Evolutionary conservation across 495 filamentous ascomycete genomes (phyloP).

Genomic region (Aspergillus indologenus): DNA sequence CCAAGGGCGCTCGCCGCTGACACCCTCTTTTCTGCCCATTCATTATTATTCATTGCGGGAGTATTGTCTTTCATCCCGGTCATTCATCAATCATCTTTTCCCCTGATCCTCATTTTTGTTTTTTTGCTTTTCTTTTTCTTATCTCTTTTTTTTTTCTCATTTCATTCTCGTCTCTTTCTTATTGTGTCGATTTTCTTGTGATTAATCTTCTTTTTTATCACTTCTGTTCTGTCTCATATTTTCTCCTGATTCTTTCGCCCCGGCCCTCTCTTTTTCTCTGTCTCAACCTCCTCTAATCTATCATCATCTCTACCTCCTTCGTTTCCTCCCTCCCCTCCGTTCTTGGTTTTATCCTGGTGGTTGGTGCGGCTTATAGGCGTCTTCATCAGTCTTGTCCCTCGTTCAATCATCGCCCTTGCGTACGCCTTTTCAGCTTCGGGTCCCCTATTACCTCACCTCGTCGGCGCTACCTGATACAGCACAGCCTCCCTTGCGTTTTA

Average conservation of each 20-base stretch:
- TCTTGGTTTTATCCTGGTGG: neutral
- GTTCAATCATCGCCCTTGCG: neutral
- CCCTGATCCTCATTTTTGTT: neutral
- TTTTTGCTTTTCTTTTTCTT: neutral
- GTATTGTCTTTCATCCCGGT: neutral
- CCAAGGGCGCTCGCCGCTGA: neutral
- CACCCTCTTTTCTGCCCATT: neutral
- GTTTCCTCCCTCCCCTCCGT: neutral
- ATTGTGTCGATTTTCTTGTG: neutral
- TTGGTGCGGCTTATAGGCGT: neutral
- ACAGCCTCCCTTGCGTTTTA: slow-evolving; percentile 1
- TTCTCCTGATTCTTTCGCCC: neutral
- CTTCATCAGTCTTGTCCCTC: neutral
- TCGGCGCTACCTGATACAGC: neutral
- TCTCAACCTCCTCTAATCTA: neutral
- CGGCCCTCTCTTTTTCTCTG: neutral
- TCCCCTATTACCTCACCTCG: slow-evolving; percentile 1
- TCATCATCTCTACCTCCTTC: neutral
- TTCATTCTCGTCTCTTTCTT: neutral
- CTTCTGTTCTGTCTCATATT: neutral
- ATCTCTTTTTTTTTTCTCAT: neutral
- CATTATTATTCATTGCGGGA: neutral
- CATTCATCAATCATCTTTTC: neutral
- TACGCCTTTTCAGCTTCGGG: neutral
- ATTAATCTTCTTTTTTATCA: neutral